Percentiles rank a stretch among this genome's conserved stretches.
These are phyloP conservation scores for Penicillium sp. DNA, from an alignment of 2,329 filamentous ascomycete species.

Conservation along the genomic window DNA sequence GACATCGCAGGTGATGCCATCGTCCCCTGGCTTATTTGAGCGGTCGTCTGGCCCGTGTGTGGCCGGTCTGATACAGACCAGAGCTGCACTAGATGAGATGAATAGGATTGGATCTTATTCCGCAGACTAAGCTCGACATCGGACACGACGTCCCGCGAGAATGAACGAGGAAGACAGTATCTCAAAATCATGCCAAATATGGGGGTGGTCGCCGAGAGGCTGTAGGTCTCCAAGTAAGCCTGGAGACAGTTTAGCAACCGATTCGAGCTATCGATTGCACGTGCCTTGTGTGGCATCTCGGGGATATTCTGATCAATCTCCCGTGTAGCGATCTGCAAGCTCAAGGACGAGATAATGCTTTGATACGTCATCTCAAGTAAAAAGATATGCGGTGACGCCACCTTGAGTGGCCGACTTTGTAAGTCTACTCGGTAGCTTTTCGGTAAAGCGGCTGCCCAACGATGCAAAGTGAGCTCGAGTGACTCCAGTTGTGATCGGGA, in stretches of 20 bases:
- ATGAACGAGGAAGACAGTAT: constrained; percentile 28
- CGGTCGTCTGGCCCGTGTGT: background rate
- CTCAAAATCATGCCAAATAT: constrained; percentile 45
- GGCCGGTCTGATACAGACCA: constrained; percentile 24
- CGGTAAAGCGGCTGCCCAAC: constrained; percentile 33
- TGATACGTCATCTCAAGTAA: constrained; percentile 36
- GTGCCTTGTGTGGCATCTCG: constrained; percentile 23
- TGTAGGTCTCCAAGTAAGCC: constrained; percentile 42
- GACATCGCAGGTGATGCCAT: constrained; percentile 4
- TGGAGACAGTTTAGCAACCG: constrained; percentile 38
- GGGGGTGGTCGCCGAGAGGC: constrained; percentile 40
- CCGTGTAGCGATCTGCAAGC: constrained; percentile 26
- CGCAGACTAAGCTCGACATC: constrained; percentile 29
- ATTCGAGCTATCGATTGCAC: constrained; percentile 36
- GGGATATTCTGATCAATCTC: constrained; percentile 23
- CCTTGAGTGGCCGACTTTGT: constrained; percentile 22
- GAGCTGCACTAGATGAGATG: constrained; percentile 30
- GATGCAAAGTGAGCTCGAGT: constrained; percentile 33
- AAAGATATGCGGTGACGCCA: constrained; percentile 35
- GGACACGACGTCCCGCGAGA: constrained; percentile 9
- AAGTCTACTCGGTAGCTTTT: constrained; percentile 32
- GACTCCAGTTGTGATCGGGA: constrained; percentile 29
- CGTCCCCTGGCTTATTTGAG: constrained; percentile 1
- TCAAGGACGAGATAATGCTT: constrained; percentile 26
- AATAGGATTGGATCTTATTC: constrained; percentile 28